Percentiles rank a stretch among this genome's conserved stretches.
phyloP scores from a whole-genome alignment of 495 filamentous ascomycete species.

The Xylaria nigripes region DNA sequence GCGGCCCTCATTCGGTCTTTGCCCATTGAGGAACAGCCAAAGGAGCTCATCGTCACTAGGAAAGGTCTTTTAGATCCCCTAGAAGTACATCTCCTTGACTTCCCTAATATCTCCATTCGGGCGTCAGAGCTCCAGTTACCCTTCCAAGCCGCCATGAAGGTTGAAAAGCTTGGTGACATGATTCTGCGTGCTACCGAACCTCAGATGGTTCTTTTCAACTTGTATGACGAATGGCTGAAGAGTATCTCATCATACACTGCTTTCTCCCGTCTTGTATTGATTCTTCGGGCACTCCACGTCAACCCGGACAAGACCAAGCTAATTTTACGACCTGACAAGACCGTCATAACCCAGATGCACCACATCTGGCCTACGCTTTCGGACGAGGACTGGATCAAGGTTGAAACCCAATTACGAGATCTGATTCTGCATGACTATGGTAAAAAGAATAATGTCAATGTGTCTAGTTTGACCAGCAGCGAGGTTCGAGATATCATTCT shows the following conservation, averaged over 20 bases:
- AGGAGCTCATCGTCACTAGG: constrained; percentile 95
- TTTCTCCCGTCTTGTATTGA: constrained; percentile 92
- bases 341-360: constrained; percentile 95
- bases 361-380: constrained; percentile 96
- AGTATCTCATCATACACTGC: constrained; percentile 97
- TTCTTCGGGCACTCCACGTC: constrained; percentile 92
- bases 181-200: constrained; percentile 96
- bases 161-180: constrained; percentile 98
- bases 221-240: constrained; percentile 99
- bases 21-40: constrained; percentile 96
- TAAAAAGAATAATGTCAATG: constrained; percentile 99
- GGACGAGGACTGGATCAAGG: constrained; percentile 98
- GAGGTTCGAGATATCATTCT: constrained; percentile 98
- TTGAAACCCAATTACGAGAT: constrained; percentile 92
- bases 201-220: constrained; percentile 99
- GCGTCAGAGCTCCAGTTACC: constrained; percentile 96
- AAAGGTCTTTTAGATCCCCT: constrained; percentile 97
- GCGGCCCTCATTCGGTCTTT: constrained; percentile 94
- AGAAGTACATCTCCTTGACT: constrained; percentile 94
- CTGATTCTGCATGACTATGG: constrained; percentile 97
- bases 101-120: constrained; percentile 98
- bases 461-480: constrained; percentile 87
- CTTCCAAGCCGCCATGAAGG: constrained; percentile 99
- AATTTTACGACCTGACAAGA: constrained; percentile 94
- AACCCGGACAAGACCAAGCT: constrained; percentile 99